Evolutionary conservation across 148 eudicot species (phyloP).

Genomic region (Silene uniflora): DNA sequence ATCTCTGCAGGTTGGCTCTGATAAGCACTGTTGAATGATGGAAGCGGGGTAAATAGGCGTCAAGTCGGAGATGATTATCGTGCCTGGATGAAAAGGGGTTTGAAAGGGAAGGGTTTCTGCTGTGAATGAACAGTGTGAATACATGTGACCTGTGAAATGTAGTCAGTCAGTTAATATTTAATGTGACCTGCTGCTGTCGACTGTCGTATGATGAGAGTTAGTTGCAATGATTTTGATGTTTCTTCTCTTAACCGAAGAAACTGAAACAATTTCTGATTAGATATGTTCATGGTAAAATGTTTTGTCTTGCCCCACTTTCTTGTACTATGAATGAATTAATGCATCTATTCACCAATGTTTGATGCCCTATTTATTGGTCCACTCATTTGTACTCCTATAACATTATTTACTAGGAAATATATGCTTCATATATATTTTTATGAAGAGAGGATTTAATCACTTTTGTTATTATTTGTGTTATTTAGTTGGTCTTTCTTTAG

Average conservation of each 20-base stretch:
- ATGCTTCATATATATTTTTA: no score
- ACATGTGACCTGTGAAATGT: conserved; percentile 16
- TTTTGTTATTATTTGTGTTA: no score
- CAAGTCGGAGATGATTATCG: not conserved
- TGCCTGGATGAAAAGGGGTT: not conserved
- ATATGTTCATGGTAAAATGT: conserved; percentile 18
- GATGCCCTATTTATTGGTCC: not conserved
- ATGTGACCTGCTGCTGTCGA: not conserved
- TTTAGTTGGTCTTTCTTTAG: no score
- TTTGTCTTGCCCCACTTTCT: not conserved
- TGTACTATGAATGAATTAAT: conserved; percentile 2
- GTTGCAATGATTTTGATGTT: conserved; percentile 14
- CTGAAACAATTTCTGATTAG: conserved; percentile 3
- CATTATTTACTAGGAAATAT: not conserved
- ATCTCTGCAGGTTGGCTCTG: conserved; percentile 18
- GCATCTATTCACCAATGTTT: not conserved
- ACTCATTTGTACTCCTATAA: not conserved
- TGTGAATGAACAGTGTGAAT: conserved; percentile 3
- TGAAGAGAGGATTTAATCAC: no score
- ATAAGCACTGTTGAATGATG: conserved; percentile 7
- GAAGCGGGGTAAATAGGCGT: not conserved
- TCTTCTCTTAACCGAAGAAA: conserved; percentile 1
- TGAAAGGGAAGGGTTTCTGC: not conserved
- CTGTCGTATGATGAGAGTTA: conserved; percentile 1
- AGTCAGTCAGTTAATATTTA: not conserved